phyloP scores from a whole-genome alignment of 2,329 filamentous ascomycete genomes.

The Coccinonectria pachysandricola region DNA sequence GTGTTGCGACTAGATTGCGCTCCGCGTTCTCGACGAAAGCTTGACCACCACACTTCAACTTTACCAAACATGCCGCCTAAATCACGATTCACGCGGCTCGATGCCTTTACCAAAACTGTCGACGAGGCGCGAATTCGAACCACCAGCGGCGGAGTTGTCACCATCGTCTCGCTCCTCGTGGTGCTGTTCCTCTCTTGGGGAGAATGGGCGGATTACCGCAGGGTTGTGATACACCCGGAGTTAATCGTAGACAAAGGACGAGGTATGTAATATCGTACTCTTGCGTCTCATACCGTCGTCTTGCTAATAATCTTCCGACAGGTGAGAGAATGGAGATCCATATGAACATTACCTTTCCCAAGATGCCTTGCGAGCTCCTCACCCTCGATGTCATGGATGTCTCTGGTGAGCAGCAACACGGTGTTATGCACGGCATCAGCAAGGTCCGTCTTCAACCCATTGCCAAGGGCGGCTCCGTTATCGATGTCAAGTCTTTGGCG shows the following conservation, averaged over 20 bases:
- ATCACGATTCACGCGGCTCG: conserved; percentile 89
- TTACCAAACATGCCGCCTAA: conserved; percentile 94
- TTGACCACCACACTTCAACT: too few species aligned
- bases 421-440: conserved; percentile 82
- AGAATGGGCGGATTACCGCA: conserved; percentile 91
- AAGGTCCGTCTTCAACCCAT: conserved; percentile 73
- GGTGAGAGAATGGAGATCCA: conserved; percentile 99
- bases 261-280: conserved; percentile 44
- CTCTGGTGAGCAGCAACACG: conserved; percentile 90
- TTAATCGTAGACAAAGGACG: conserved; percentile 92
- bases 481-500: conserved; percentile 58
- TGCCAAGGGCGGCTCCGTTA: conserved; percentile 63
- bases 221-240: conserved; percentile 79
- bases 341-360: conserved; percentile 91
- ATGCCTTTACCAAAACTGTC: conserved; percentile 98
- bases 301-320: conserved; percentile 26
- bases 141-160: conserved; percentile 90
- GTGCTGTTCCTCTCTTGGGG: conserved; percentile 85
- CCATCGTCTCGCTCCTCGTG: conserved; percentile 77
- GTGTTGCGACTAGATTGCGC: too few species aligned
- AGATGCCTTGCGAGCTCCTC: conserved; percentile 85
- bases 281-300: too few species aligned
- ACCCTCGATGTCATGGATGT: conserved; percentile 99
- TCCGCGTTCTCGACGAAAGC: too few species aligned
- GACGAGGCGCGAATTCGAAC: conserved; percentile 96